Evolutionary conservation across 176 grass and related monocot genomes (phyloP).

Genomic region (Eleusine coracana): DNA sequence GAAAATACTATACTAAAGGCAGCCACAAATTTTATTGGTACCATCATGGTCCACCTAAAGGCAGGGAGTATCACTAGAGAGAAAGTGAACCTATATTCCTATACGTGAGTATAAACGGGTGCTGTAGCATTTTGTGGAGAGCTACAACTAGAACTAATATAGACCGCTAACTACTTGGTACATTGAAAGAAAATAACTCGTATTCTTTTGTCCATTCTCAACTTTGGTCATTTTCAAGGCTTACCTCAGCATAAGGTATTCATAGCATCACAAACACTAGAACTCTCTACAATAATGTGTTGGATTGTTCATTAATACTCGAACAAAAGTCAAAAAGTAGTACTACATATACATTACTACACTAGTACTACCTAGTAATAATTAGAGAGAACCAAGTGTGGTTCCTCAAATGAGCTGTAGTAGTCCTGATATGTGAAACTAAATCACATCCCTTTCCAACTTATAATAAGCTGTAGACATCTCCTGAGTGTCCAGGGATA

Average conservation of each 20-base stretch:
- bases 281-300: neutral
- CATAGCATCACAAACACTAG: neutral
- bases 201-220: too few species aligned
- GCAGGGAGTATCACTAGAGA: too few species aligned
- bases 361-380: constrained; percentile 19
- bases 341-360: neutral
- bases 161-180: too few species aligned
- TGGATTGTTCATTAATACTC: neutral
- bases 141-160: too few species aligned
- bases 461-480: constrained; percentile 22
- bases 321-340: neutral
- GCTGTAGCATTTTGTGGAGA: too few species aligned
- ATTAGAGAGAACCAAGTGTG: constrained; percentile 14
- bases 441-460: constrained; percentile 17
- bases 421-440: neutral
- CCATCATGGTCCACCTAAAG: too few species aligned
- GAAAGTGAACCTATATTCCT: too few species aligned
- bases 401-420: constrained; percentile 26
- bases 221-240: neutral
- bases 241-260: neutral
- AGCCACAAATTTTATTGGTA: too few species aligned
- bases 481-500: neutral
- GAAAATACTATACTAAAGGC: too few species aligned
- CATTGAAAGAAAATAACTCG: too few species aligned
- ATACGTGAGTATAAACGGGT: too few species aligned